These are phyloP conservation scores for Leccinum subgranulosum DNA, from an alignment of 768 basidiomycete species.

Conservation along the genomic window DNA sequence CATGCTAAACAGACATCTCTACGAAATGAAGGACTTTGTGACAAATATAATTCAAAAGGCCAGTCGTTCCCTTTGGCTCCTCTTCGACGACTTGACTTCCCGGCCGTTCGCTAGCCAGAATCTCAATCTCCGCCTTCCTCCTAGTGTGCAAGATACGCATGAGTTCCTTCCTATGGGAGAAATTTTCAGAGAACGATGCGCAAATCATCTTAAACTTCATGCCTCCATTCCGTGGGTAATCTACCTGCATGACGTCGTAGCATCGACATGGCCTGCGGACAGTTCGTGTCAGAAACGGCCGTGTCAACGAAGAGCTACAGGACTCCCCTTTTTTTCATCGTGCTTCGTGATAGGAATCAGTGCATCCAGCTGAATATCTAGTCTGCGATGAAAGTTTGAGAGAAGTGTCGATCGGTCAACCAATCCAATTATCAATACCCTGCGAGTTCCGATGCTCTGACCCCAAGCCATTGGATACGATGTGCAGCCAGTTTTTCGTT, in stretches of 20 bases:
- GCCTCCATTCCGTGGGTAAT: constrained; percentile 71
- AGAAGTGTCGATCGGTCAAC: neutral
- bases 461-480: constrained; percentile 77
- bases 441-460: constrained; percentile 65
- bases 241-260: constrained; percentile 38
- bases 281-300: neutral
- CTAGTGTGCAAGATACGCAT: constrained; percentile 73
- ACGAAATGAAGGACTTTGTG: constrained; percentile 24
- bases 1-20: constrained; percentile 22
- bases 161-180: constrained; percentile 65
- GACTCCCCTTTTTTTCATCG: constrained; percentile 71
- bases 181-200: constrained; percentile 1
- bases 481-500: constrained; percentile 60
- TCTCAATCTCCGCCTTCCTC: constrained; percentile 93
- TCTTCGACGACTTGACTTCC: constrained; percentile 3
- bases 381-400: constrained; percentile 35
- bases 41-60: constrained; percentile 27
- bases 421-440: constrained; percentile 39
- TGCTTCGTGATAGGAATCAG: constrained; percentile 66
- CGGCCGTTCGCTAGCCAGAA: constrained; percentile 35
- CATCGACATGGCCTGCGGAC: constrained; percentile 62
- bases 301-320: neutral
- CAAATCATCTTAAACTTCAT: constrained; percentile 16
- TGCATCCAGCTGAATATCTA: constrained; percentile 55
- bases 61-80: constrained; percentile 10